A percentile compares a stretch with the other conserved stretches of the same genome.
These are phyloP conservation scores for Annulohypoxylon nitens DNA, from an alignment of 495 filamentous ascomycete genomes.

Conservation along the genomic window DNA sequence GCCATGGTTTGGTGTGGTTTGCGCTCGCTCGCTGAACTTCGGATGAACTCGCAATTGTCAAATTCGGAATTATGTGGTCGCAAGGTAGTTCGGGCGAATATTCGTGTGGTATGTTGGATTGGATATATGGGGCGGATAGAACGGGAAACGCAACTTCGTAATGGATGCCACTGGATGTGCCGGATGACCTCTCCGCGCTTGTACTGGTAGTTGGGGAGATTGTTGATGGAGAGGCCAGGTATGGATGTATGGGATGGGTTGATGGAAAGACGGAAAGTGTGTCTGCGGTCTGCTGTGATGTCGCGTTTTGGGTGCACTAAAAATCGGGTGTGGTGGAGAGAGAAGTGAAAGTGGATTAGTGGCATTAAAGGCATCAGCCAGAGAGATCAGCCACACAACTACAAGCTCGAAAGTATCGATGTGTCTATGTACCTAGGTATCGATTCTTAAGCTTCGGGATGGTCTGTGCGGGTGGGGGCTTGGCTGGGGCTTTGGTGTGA, in stretches of 20 bases:
- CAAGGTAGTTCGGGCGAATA: slow-evolving; percentile 30
- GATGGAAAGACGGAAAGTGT: slow-evolving; percentile 36
- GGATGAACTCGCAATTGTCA: slow-evolving; percentile 22
- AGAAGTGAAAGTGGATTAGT: slow-evolving; percentile 19
- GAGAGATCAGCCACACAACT: slow-evolving; percentile 43
- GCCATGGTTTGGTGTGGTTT: slow-evolving; percentile 71
- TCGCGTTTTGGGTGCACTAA: slow-evolving; percentile 43
- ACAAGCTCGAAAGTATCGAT: slow-evolving; percentile 10
- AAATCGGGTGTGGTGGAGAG: slow-evolving; percentile 42
- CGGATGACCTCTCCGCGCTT: slow-evolving; percentile 55
- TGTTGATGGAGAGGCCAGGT: slow-evolving; percentile 32
- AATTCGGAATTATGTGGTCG: slow-evolving; percentile 18
- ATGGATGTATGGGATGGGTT: slow-evolving; percentile 10
- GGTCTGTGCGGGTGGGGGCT: slow-evolving; percentile 39
- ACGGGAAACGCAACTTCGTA: slow-evolving; percentile 46
- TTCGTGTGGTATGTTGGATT: slow-evolving; percentile 36
- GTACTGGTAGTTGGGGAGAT: slow-evolving; percentile 37
- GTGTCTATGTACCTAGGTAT: background rate
- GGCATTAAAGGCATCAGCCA: slow-evolving; percentile 32
- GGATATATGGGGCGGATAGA: slow-evolving; percentile 51
- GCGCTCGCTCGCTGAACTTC: slow-evolving; percentile 10
- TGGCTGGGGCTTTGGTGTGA: slow-evolving; percentile 27
- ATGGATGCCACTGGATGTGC: slow-evolving; percentile 50
- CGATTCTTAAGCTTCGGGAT: background rate
- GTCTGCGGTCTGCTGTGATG: slow-evolving; percentile 27